phyloP scores from a whole-genome alignment of 1,139 yeast species.

The Suhomyces taliae region DNA sequence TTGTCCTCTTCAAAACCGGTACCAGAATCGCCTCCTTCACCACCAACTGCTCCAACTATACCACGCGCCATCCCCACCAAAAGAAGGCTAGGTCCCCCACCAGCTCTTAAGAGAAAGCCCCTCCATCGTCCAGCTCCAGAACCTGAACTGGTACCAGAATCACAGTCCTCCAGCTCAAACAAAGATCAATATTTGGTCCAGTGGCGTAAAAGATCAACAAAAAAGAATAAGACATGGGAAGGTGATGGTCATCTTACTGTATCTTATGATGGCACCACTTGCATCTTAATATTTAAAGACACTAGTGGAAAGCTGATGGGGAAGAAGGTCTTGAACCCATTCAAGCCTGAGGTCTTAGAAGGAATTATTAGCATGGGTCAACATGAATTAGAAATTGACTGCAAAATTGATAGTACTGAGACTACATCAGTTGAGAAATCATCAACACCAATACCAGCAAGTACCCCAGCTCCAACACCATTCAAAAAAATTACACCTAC shows the following conservation, averaged over 20 bases:
- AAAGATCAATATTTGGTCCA: constrained; percentile 42
- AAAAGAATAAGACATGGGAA: constrained; percentile 92
- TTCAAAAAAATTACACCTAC: constrained; percentile 3
- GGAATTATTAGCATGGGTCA: constrained; percentile 24
- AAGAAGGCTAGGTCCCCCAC: neutral
- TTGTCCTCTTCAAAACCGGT: neutral
- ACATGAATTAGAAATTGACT: constrained; percentile 31
- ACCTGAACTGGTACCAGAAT: neutral
- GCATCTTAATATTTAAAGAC: constrained; percentile 13
- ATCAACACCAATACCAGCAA: constrained; percentile 9
- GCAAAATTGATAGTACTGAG: constrained; percentile 33
- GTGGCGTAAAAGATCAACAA: constrained; percentile 70
- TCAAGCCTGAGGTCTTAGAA: constrained; percentile 11
- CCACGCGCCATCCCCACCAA: neutral
- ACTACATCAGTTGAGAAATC: neutral
- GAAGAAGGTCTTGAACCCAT: constrained; percentile 9
- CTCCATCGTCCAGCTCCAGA: neutral
- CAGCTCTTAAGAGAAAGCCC: neutral
- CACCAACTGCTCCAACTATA: neutral
- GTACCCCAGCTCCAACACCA: neutral
- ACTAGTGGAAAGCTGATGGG: constrained; percentile 13
- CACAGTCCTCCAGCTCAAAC: neutral
- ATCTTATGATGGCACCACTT: constrained; percentile 3
- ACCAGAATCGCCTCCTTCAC: neutral
- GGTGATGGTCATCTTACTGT: constrained; percentile 70